Base-by-base conservation (phyloP, 2,329 filamentous ascomycete genomes). In the Cordyceps militaris region DNA sequence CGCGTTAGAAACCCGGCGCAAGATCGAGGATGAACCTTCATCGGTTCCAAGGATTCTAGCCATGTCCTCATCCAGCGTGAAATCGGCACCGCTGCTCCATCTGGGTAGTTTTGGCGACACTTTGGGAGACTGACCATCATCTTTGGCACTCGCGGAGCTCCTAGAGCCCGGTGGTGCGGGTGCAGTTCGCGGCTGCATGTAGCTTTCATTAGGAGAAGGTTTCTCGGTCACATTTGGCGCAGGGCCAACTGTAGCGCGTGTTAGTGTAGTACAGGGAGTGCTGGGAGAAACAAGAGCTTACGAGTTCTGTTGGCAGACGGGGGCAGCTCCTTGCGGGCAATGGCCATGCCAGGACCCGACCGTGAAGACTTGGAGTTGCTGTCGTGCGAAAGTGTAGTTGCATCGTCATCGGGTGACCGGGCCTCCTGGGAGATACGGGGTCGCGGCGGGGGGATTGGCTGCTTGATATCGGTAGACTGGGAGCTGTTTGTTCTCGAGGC, bases 41-140 rank as follows among this genome's bases (percentile, higher is more conserved):
- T 93, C 90, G 21, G 84, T 86, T 42, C 85, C 88, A 60, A 96
- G 78, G 59, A 97, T 93, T 58, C 92, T 87, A 56, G 89, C 88
- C 84, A 97, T 91, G 68, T 97, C 94, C 71, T 97, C 92, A 63
- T 97, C 93, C 86, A 96, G 85, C 60, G 88, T 94, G 67, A 97
- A 94, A 63, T 96, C 91, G 56, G 86, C 90, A 54, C 89, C 90
- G 44, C 83, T 81, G 71, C 88, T 96, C 83, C 83, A 89, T 66
- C 86, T 80, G 63, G 87, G 83, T 61, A 90, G 75, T 65, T 85
- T 85, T 10, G 87, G 85, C 10, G 87, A 89, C 40, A 72, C 71
- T 63, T 83, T 81, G 62, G 70, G 75, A 60, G 70, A 79, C 66
- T 61, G 64, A 40, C 63, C 62, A 23, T 69, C 67, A 60, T 73